Evolutionary conservation across 495 filamentous ascomycete species (phyloP), one percentile per base, ranked within the genome.

Genomic region (Apiosordaria backusii): DNA sequence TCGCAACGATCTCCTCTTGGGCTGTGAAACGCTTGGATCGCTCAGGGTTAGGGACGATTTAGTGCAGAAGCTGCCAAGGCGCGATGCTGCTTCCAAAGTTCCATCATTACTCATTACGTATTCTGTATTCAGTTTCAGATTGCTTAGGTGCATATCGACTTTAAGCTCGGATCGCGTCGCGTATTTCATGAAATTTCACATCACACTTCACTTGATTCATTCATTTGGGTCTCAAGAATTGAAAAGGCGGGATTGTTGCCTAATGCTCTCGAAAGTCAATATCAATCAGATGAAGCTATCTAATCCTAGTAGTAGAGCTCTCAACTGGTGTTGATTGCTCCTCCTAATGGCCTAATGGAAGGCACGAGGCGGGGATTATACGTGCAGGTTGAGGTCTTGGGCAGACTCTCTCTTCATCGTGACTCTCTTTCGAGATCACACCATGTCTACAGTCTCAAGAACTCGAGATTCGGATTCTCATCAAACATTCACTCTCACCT

Each of bases 141-240:
- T 18, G 52, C 13, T 55, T 55, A 55, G 10, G 19, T 55, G 52
- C 52, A 55, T 55, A 55, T 22, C 18, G n/a, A 21, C 9, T 23
- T 54, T 55, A 22, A 6, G 52, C 35, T 55, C 52, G 18, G 9
- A 55, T 45, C 52, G n/a, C 52, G 19, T 55, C 22, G n/a, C 6
- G 52, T 55, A 55, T 21, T 55, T 55, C 52, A 55, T 55, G 52
- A 55, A 55, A 55, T 55, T 55, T 55, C 52, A 55, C 52, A 19
- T 19, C 52, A 5, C 52, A 55, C 9, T n/a, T 55, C n/a, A 6
- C 1, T 22, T 23, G 7, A 19, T n/a, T 6, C 4, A 21, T n/a
- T 22, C 19, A 55, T 23, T 55, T 22, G 10, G 35, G 35, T 15
- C 35, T 45, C 35, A 15, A 13, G 35, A 45, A 45, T 2, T 45